A percentile compares a stretch with the other conserved stretches of the same genome.
Evolutionary conservation across 306 rosid species (phyloP).

Genomic region (Hippophae rhamnoides): DNA sequence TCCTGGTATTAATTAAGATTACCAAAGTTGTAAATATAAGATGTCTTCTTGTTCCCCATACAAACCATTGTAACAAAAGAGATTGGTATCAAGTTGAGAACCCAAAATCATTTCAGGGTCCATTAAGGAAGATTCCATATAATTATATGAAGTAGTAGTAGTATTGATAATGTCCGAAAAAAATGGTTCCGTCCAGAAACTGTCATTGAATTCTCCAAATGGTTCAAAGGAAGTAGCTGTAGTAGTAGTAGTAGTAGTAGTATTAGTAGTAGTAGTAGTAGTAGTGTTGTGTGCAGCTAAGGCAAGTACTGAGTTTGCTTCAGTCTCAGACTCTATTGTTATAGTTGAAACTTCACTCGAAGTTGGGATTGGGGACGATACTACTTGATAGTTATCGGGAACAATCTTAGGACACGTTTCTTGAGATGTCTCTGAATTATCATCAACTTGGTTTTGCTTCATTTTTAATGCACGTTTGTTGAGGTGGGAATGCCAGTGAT

Average conservation of each 20-base stretch:
- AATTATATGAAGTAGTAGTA: conserved; percentile 5
- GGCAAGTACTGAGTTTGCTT: not conserved
- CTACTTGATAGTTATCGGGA: not conserved
- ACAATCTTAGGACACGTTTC: no score
- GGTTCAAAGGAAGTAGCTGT: conserved; percentile 8
- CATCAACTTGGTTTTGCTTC: no score
- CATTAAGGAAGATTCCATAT: no score
- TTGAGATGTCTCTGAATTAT: no score
- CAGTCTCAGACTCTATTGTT: conserved; percentile 6
- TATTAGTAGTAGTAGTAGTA: not conserved
- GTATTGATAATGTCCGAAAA: conserved; percentile 18
- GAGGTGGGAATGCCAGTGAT: conserved; percentile 57
- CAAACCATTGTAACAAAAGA: no score
- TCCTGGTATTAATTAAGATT: no score
- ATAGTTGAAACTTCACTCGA: conserved; percentile 18
- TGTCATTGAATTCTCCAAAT: conserved; percentile 9
- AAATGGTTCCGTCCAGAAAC: conserved; percentile 42
- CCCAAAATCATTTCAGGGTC: no score
- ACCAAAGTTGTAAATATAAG: no score
- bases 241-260: not conserved
- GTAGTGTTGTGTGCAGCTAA: not conserved
- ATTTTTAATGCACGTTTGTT: conserved; percentile 26
- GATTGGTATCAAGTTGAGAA: no score
- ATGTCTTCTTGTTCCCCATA: no score
- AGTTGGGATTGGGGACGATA: conserved; percentile 9